Evolutionary conservation across 805 yeast genomes (phyloP), one percentile per base, ranked within the genome.

Genomic region (Priceomyces fermenticarens): DNA sequence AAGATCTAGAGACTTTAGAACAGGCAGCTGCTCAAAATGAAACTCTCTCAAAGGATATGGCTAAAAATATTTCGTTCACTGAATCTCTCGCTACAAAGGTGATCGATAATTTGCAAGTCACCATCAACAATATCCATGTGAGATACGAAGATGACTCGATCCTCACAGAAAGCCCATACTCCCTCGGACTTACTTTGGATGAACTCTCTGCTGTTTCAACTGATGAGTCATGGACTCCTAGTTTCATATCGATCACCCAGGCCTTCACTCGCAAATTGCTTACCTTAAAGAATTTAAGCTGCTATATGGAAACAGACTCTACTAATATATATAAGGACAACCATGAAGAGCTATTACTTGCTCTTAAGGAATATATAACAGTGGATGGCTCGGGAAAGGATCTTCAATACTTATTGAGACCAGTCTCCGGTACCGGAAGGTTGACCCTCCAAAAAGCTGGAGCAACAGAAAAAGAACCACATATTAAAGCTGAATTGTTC

Each of bases 171-270:
- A 56, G 59, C 25, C 95, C 97, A 2, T 87, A 86, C 50, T 73
- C 97, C 0, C 63, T 89, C 30, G 99, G 99, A 3, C 52, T 88
- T 12, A 84, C 95, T 0, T 72, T 93, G 36, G 77, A 79, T 32
- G 98, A 93, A 63, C 70, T 93, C 32, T 88, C 97, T 0, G 98
- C 97, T 0, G 85, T 89, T 0, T 88, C 97, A 1, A 83, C 98
- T 0, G 90, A 91, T 60, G 82, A 76, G 25, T 65, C 76, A 28
- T 93, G 98, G 98, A 64, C 73, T 15, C 93, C 95, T 2, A 83
- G 84, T 13, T 91, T 91, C 59, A 84, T 93, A 23, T 78, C 91
- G 2, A 81, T 83, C 20, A 72, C 85, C 3, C 79, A 80, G 25
- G 57, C 71, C 12, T 70, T 83, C 35, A 80, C 97, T 0, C 78